Evolutionary conservation across 768 basidiomycete genomes (phyloP).

Genomic region (Amanita brunnescens): DNA sequence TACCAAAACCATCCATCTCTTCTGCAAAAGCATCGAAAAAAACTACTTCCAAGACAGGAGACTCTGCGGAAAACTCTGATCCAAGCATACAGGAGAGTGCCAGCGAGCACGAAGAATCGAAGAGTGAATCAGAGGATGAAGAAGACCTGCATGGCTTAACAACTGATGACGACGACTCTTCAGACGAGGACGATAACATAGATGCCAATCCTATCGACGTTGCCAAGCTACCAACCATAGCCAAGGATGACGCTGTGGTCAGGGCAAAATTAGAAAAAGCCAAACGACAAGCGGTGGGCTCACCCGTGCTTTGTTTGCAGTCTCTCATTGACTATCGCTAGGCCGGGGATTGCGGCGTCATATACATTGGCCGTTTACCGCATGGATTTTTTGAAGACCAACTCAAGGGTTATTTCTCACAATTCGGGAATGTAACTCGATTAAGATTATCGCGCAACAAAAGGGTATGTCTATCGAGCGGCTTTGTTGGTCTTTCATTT

Average conservation of each 20-base stretch:
- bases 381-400: slow-evolving; percentile 98
- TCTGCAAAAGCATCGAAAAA: background rate
- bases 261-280: slow-evolving; percentile 55
- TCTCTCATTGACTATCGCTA: slow-evolving; percentile 13
- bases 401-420: slow-evolving; percentile 85
- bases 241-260: slow-evolving; percentile 80
- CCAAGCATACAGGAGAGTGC: slow-evolving; percentile 12
- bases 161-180: slow-evolving; percentile 69
- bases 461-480: slow-evolving; percentile 41
- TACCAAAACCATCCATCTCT: background rate
- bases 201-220: slow-evolving; percentile 10
- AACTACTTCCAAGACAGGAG: background rate
- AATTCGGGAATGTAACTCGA: slow-evolving; percentile 88
- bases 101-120: background rate
- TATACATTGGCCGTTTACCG: slow-evolving; percentile 87
- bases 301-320: background rate
- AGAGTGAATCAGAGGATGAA: slow-evolving; percentile 27
- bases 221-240: slow-evolving; percentile 70
- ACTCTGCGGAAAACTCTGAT: background rate
- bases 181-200: slow-evolving; percentile 69
- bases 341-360: slow-evolving; percentile 66
- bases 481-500: background rate
- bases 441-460: slow-evolving; percentile 89
- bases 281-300: slow-evolving; percentile 57
- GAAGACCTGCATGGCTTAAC: slow-evolving; percentile 62